Evolutionary conservation across 106 monocot species (phyloP).

Genomic region (Platanthera zijinensis): DNA sequence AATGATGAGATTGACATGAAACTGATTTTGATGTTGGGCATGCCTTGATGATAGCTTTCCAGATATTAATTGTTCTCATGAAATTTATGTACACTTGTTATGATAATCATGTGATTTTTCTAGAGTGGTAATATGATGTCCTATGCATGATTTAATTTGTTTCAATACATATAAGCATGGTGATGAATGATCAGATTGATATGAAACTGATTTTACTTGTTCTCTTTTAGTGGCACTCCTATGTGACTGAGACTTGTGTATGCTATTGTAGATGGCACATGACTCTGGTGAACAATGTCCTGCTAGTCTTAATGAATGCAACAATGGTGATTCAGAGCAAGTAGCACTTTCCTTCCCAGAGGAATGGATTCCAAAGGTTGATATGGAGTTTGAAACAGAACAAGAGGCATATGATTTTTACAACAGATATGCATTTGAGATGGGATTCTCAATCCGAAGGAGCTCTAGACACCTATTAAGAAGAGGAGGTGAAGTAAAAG

Average conservation of each 20-base stretch:
- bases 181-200: neutral
- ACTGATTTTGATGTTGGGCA: too few species aligned
- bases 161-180: neutral
- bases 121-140: neutral
- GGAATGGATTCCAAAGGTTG: slow-evolving; percentile 11
- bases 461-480: slow-evolving; percentile 9
- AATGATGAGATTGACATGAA: too few species aligned
- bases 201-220: neutral
- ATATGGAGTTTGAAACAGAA: slow-evolving; percentile 17
- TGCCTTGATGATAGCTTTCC: too few species aligned
- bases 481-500: slow-evolving; percentile 4
- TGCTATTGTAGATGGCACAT: neutral
- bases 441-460: slow-evolving; percentile 10
- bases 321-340: slow-evolving; percentile 7
- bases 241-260: neutral
- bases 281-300: neutral
- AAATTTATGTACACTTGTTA: neutral
- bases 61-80: neutral
- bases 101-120: neutral
- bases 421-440: slow-evolving; percentile 12
- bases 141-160: neutral
- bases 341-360: slow-evolving; percentile 6
- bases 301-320: slow-evolving; percentile 3
- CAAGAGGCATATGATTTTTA: slow-evolving; percentile 14
- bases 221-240: neutral